These are phyloP conservation scores for Peribolospora baueri DNA, from an alignment of 768 basidiomycete genomes.

Conservation along the genomic window DNA sequence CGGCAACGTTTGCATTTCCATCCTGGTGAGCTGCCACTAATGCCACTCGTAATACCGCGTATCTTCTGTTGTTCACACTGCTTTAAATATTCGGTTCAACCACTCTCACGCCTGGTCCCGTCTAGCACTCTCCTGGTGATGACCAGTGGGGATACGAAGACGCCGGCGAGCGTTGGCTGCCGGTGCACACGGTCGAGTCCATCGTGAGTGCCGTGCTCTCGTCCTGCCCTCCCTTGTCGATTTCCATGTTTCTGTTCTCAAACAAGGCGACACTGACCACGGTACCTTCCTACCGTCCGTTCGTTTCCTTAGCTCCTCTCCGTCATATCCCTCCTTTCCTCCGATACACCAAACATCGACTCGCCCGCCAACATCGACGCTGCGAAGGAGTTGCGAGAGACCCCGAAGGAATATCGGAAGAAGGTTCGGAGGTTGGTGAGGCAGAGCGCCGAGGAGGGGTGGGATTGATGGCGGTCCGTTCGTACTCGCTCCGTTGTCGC, in stretches of 20 bases:
- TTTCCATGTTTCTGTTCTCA: background rate
- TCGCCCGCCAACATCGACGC: slow-evolving; percentile 94
- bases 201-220: slow-evolving; percentile 34
- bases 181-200: slow-evolving; percentile 87
- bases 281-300: background rate
- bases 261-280: background rate
- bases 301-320: slow-evolving; percentile 45
- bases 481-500: no score
- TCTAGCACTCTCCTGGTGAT: slow-evolving; percentile 75
- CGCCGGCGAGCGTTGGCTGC: slow-evolving; percentile 90
- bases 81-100: background rate
- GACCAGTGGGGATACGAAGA: slow-evolving; percentile 88
- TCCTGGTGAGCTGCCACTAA: slow-evolving; percentile 16
- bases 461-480: slow-evolving; percentile 25
- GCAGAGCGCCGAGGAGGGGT: slow-evolving; percentile 68
- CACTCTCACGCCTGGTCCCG: background rate
- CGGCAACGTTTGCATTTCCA: slow-evolving; percentile 25
- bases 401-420: slow-evolving; percentile 52
- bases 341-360: slow-evolving; percentile 69
- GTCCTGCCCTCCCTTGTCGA: background rate
- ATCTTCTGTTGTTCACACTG: background rate
- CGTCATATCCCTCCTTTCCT: slow-evolving; percentile 84
- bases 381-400: slow-evolving; percentile 40
- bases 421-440: slow-evolving; percentile 76
- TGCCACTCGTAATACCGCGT: background rate